Conservation (phyloP, 805 yeast species). For the Wickerhamiella cacticola region DNA sequence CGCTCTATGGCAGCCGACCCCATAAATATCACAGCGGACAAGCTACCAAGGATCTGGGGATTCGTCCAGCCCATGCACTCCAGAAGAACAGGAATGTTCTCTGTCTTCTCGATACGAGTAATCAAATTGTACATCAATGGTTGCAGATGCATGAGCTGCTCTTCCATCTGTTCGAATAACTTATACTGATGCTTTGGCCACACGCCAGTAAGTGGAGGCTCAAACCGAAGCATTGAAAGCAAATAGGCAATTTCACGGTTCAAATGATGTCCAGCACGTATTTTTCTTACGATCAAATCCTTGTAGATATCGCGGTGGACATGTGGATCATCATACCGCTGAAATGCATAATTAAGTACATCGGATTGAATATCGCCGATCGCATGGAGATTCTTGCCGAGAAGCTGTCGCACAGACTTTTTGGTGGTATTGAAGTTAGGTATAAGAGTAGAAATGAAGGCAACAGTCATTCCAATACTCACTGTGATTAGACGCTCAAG, state of each 20-base stretch:
- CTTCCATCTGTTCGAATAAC: neutral
- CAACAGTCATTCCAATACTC: conserved; percentile 1
- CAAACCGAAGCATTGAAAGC: conserved; percentile 4
- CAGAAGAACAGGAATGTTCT: conserved; percentile 7
- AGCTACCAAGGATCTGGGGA: conserved; percentile 6
- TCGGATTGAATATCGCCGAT: conserved; percentile 26
- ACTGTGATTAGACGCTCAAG: conserved; percentile 8
- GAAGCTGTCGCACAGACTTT: conserved; percentile 22
- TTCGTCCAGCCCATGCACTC: conserved; percentile 11
- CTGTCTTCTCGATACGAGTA: conserved; percentile 1
- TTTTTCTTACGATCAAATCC: conserved; percentile 20
- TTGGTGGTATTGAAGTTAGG: conserved; percentile 14
- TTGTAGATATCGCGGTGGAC: conserved; percentile 22
- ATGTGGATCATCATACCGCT: conserved; percentile 19
- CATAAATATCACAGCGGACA: conserved; percentile 6
- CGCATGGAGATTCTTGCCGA: conserved; percentile 22
- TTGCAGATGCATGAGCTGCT: conserved; percentile 8
- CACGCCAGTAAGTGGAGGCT: conserved; percentile 12
- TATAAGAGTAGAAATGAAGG: neutral
- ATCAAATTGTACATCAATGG: conserved; percentile 9
- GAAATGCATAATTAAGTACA: conserved; percentile 25
- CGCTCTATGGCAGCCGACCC: conserved; percentile 6
- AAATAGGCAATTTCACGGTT: neutral
- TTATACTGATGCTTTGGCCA: conserved; percentile 11
- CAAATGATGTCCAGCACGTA: conserved; percentile 2